phyloP scores from a whole-genome alignment of 1,284 basidiomycete species.

The Ganoderma lingzhi region DNA sequence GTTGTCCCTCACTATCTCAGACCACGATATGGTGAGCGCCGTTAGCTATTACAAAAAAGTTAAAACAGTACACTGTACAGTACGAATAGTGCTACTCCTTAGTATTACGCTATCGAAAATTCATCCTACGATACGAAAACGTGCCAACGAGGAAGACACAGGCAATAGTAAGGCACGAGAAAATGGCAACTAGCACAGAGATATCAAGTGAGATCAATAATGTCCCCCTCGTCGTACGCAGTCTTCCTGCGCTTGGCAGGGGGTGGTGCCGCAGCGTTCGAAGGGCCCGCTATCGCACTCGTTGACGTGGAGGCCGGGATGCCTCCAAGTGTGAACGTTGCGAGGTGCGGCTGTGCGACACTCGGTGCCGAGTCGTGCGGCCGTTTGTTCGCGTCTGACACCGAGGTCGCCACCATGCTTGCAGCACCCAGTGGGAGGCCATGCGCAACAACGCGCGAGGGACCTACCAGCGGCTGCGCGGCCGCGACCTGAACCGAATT shows the following conservation, averaged over 20 bases:
- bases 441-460: neutral
- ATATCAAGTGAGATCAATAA: neutral
- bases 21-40: neutral
- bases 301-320: neutral
- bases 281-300: neutral
- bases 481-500: neutral
- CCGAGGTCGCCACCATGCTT: neutral
- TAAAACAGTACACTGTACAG: neutral
- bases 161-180: neutral
- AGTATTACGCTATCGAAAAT: neutral
- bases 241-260: neutral
- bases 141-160: neutral
- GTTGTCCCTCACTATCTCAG: constrained; percentile 4
- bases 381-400: neutral
- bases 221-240: neutral
- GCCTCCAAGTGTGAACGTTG: neutral
- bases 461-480: neutral
- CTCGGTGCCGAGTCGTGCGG: neutral
- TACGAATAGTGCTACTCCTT: neutral
- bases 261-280: neutral
- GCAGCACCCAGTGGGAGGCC: neutral
- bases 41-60: neutral
- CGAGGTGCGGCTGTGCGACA: neutral
- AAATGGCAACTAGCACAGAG: neutral
- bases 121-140: neutral